Conservation (phyloP, 2,329 filamentous ascomycete genomes). For the Ascochyta clinopodiicola region DNA sequence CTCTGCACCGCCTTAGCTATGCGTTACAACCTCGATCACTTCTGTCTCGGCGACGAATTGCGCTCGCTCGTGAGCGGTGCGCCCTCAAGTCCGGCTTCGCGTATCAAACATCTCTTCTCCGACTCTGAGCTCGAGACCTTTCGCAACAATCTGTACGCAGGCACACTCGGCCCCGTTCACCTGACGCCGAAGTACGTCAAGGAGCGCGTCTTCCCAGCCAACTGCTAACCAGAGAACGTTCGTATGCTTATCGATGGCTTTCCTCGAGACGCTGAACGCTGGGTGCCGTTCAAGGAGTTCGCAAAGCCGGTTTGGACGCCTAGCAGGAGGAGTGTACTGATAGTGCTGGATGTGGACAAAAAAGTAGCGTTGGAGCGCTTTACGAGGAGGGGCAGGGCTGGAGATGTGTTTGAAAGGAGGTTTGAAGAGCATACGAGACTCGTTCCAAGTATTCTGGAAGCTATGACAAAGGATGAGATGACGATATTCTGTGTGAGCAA, state of each 20-base stretch:
- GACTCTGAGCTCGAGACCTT: slow-evolving; percentile 5
- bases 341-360: slow-evolving; percentile 8
- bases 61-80: slow-evolving; percentile 10
- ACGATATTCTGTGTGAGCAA: neutral
- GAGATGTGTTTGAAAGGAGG: slow-evolving; percentile 19
- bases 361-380: slow-evolving; percentile 7
- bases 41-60: slow-evolving; percentile 20
- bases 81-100: slow-evolving; percentile 1
- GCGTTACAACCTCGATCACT: slow-evolving; percentile 14
- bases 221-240: neutral
- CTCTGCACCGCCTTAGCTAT: slow-evolving; percentile 11
- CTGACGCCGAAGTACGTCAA: slow-evolving; percentile 12
- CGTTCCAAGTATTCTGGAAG: slow-evolving; percentile 7
- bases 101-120: slow-evolving; percentile 10
- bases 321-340: neutral
- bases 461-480: slow-evolving; percentile 12
- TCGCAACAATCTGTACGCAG: slow-evolving; percentile 4
- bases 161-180: slow-evolving; percentile 7
- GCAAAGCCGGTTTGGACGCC: slow-evolving; percentile 10
- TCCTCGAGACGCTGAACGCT: slow-evolving; percentile 11
- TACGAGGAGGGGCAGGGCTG: slow-evolving; percentile 9
- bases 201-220: slow-evolving; percentile 14
- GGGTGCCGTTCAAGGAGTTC: slow-evolving; percentile 8
- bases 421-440: slow-evolving; percentile 9
- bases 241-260: slow-evolving; percentile 21